Base-by-base conservation (phyloP, 2,329 filamentous ascomycete genomes). In the Madurella fahalii region DNA sequence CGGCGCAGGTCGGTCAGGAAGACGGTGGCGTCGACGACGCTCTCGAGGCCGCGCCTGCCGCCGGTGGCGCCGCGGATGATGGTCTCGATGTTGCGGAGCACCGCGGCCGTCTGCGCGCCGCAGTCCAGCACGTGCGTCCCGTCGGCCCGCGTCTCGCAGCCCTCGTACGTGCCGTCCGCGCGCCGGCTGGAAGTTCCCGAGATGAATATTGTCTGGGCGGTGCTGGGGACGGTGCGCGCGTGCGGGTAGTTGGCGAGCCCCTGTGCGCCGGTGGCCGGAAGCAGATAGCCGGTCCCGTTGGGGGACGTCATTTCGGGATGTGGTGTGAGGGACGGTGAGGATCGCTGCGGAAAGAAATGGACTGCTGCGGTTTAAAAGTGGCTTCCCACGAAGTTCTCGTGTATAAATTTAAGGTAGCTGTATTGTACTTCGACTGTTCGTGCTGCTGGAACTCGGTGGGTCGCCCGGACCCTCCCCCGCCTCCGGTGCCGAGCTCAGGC, bases 181-280 rank as follows among this genome's bases (percentile, higher is more conserved):
- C 66, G 66, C 30, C 68, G 62, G 25, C 67, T 69, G 1, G 68
- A 70, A 2, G 64, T 70, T 0, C 68, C 68, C 2, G 67, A 69
- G 12, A 70, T 63, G 52, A 64, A 69, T 30, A 70, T 58, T 20
- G 63, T 65, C 18, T 61, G 59, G 9, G 61, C 56, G 4, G 58
- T 55, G 34, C 57, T 55, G 31, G 66, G 61, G 4, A 64, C 54
- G 31, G 63, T 65, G 45, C 68, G 66, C 13, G 68, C 68, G 55
- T 70, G 68, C 0, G 67, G 67, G 58, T 70, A 70, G 61, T 69
- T 70, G 58, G 68, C 68, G 11, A 70, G 64, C 25, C 67, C 67
- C 37, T 69, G 67, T 9, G 67, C 66, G 4, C 59, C 61, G 15
- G 60, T 58, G 44, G 65, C 56, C 15, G 66, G 65, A 41, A 68